Percentiles rank a stretch among this genome's conserved stretches.
phyloP scores from a whole-genome alignment of 371 early-diverging fungal genomes.

The Mortierella sp. region DNA sequence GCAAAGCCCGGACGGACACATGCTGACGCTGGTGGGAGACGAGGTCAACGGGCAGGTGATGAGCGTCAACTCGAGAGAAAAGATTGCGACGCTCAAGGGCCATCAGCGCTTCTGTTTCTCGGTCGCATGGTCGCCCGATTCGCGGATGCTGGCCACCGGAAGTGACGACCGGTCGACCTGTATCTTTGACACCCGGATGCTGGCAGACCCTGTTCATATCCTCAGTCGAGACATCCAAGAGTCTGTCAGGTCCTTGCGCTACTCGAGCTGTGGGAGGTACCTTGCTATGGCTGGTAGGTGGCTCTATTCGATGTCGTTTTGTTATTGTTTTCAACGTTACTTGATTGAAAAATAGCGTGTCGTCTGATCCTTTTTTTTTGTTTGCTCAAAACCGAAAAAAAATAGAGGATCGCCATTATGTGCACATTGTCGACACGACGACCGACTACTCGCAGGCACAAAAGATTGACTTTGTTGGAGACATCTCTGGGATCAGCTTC shows the following conservation, averaged over 20 bases:
- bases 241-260: conserved; percentile 84
- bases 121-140: conserved; percentile 85
- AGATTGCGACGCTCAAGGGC: conserved; percentile 65
- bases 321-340: background rate
- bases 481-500: conserved; percentile 77
- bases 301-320: background rate
- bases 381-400: too few relatives aligned
- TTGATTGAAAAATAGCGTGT: too few relatives aligned
- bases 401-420: conserved; percentile 80
- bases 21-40: conserved; percentile 87
- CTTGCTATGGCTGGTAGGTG: conserved; percentile 76
- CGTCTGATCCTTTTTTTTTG: background rate
- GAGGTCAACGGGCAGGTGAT: conserved; percentile 67
- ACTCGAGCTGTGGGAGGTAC: conserved; percentile 76
- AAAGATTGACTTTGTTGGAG: conserved; percentile 88
- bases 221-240: conserved; percentile 71
- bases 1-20: conserved; percentile 69
- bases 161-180: conserved; percentile 79
- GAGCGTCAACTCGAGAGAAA: conserved; percentile 69
- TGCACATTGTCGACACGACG: conserved; percentile 78
- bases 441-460: conserved; percentile 66
- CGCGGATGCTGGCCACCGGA: conserved; percentile 82
- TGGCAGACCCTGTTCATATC: conserved; percentile 68
- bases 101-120: conserved; percentile 88
- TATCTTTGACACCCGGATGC: conserved; percentile 83